A percentile compares a stretch with the other conserved stretches of the same genome.
These are phyloP conservation scores for Apiotrichum domesticum DNA, from an alignment of 1,284 basidiomycete genomes.

Conservation along the genomic window DNA sequence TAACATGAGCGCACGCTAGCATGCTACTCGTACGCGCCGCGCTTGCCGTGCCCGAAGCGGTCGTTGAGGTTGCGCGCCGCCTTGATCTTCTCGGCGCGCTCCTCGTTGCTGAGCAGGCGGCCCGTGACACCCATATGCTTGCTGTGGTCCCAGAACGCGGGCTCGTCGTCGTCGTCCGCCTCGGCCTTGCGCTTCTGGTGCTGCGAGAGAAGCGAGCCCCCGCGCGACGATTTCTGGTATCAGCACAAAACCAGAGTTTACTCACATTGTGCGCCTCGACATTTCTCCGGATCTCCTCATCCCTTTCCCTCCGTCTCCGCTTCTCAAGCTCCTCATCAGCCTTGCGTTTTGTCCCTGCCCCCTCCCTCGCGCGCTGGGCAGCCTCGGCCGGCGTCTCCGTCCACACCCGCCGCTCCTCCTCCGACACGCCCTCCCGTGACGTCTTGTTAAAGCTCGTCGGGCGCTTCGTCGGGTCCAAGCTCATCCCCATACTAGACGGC, in stretches of 20 bases:
- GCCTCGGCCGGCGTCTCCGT: constrained; percentile 87
- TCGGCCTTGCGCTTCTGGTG: constrained; percentile 51
- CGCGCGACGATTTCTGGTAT: constrained; percentile 58
- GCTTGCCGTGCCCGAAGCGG: constrained; percentile 59
- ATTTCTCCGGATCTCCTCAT: constrained; percentile 61
- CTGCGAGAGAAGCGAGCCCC: constrained; percentile 61
- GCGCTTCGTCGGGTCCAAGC: constrained; percentile 66
- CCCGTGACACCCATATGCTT: constrained; percentile 81
- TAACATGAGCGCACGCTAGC: too few species aligned
- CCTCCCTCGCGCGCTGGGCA: constrained; percentile 75
- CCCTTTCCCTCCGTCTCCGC: constrained; percentile 54
- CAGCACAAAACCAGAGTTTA: constrained; percentile 12
- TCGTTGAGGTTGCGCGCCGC: constrained; percentile 73
- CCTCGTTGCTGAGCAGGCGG: constrained; percentile 73
- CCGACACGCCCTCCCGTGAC: constrained; percentile 40
- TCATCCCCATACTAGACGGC: constrained; percentile 62
- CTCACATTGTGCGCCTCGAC: constrained; percentile 76
- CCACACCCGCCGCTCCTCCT: constrained; percentile 63
- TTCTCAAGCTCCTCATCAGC: constrained; percentile 48
- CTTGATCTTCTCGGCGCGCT: constrained; percentile 65
- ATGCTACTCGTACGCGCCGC: constrained; percentile 40
- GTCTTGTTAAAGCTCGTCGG: constrained; percentile 49
- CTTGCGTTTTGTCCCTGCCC: constrained; percentile 69
- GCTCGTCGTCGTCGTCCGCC: constrained; percentile 52
- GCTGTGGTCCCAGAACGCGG: constrained; percentile 77